phyloP scores from a whole-genome alignment of 106 monocot species.

The Alisma plantagoaquatica region DNA sequence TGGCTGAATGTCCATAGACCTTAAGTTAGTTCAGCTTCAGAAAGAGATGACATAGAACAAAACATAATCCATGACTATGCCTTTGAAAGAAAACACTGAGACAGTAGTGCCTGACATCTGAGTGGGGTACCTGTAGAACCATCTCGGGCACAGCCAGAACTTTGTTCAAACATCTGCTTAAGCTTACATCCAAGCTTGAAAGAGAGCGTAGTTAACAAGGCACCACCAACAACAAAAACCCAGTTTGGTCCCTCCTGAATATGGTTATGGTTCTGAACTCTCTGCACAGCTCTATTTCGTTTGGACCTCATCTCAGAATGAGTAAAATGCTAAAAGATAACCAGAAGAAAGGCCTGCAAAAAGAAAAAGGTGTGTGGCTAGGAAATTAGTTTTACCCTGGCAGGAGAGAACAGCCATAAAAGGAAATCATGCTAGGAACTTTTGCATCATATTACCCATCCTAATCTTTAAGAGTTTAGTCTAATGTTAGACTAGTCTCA shows the following conservation, averaged over 20 bases:
- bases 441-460: too few species aligned
- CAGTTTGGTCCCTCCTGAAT: conserved; percentile 53
- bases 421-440: too few species aligned
- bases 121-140: conserved; percentile 1
- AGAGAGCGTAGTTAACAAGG: conserved; percentile 58
- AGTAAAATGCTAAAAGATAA: background rate
- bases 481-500: too few species aligned
- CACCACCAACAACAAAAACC: conserved; percentile 70
- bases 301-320: background rate
- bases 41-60: background rate
- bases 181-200: conserved; percentile 53
- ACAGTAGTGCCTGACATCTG: too few species aligned
- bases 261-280: background rate
- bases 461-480: too few species aligned
- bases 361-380: too few species aligned
- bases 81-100: too few species aligned
- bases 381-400: too few species aligned
- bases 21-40: background rate
- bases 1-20: background rate
- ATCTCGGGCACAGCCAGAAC: background rate
- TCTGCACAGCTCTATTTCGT: background rate
- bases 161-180: conserved; percentile 41
- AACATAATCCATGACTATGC: too few species aligned
- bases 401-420: too few species aligned
- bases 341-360: too few species aligned